Evolutionary conservation across 1,139 yeast species (phyloP), one percentile per base, ranked within the genome.

Genomic region (Insectozyma bohioensis): DNA sequence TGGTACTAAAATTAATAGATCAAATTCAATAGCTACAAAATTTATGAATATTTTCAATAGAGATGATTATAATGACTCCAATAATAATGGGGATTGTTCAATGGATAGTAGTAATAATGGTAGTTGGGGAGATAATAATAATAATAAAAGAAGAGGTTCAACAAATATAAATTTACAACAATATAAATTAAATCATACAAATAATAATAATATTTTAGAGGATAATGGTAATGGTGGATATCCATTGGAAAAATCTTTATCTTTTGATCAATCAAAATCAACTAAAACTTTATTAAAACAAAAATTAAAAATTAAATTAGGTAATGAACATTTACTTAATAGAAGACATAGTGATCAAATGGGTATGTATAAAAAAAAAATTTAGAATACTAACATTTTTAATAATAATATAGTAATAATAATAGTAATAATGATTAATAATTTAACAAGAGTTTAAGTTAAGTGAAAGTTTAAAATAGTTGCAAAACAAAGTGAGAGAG

Each of bases 211-310:
- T 16, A n/a, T 11, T 7, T 12, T 3, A 34, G 23, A 4, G 28
- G 20, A 13, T 15, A 13, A n/a, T 18, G 22, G 16, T 11, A 8
- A 13, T 17, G 31, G 19, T 9, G 18, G 20, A 5, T 30, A 24
- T 30, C 37, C 40, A 31, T 24, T 33, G 16, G 20, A 32, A 24
- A 42, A 43, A 31, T 46, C 49, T 2, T 39, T 25, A 28, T 54
- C 61, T 36, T 67, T 44, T 44, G 75, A 68, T 40, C 72, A 65
- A 40, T 66, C 74, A 57, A 63, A 46, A 58, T 67, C 41, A 45
- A 44, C 29, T 51, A 63, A 59, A 63, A 72, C 9, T 41, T 45
- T 67, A 20, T 50, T 43, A 17, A 46, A 52, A 24, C 45, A 47
- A 30, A 51, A 41, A 35, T 34, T 36, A 20, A 41, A 37, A 13